phyloP scores from a whole-genome alignment of 139 green algal species.

The Marvania coccoides region DNA sequence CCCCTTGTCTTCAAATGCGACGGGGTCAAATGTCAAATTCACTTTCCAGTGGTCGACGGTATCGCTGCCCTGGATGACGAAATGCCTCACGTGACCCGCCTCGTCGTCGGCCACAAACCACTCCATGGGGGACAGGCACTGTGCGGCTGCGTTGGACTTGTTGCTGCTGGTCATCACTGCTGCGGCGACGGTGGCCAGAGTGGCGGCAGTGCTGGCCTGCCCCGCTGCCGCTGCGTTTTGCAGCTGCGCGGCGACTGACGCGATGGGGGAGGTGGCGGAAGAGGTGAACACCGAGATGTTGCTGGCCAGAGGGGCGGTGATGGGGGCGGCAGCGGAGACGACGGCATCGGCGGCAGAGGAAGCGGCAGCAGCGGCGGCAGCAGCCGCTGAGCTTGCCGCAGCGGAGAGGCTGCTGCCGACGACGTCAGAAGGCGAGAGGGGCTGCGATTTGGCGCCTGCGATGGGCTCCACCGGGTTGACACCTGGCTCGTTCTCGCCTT shows the following conservation, averaged over 20 bases:
- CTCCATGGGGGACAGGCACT: slow-evolving; percentile 12
- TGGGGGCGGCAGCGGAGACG: slow-evolving; percentile 12
- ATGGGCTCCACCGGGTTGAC: too few relatives aligned
- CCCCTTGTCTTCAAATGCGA: slow-evolving; percentile 82
- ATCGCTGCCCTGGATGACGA: slow-evolving; percentile 72
- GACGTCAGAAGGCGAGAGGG: slow-evolving; percentile 5
- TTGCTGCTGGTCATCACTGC: slow-evolving; percentile 1
- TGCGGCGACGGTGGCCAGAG: slow-evolving; percentile 33
- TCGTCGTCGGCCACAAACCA: slow-evolving; percentile 84
- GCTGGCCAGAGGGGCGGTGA: slow-evolving; percentile 21
- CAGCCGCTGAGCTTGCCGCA: not conserved
- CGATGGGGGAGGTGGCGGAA: slow-evolving; percentile 9
- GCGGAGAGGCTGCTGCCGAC: slow-evolving; percentile 18
- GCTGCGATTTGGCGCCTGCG: not conserved
- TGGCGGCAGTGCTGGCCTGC: slow-evolving; percentile 30
- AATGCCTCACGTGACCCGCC: slow-evolving; percentile 48
- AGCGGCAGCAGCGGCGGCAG: not conserved
- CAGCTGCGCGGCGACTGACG: slow-evolving; percentile 30
- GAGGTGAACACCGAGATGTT: slow-evolving; percentile 13
- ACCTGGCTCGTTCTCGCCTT: too few relatives aligned
- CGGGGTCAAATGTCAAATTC: slow-evolving; percentile 91
- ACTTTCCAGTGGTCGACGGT: slow-evolving; percentile 71
- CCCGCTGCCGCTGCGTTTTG: slow-evolving; percentile 37
- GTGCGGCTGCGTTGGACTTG: not conserved
- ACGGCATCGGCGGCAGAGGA: slow-evolving; percentile 7